phyloP scores from a whole-genome alignment of 2,329 filamentous ascomycete species.

The Diaporthe vaccinii region DNA sequence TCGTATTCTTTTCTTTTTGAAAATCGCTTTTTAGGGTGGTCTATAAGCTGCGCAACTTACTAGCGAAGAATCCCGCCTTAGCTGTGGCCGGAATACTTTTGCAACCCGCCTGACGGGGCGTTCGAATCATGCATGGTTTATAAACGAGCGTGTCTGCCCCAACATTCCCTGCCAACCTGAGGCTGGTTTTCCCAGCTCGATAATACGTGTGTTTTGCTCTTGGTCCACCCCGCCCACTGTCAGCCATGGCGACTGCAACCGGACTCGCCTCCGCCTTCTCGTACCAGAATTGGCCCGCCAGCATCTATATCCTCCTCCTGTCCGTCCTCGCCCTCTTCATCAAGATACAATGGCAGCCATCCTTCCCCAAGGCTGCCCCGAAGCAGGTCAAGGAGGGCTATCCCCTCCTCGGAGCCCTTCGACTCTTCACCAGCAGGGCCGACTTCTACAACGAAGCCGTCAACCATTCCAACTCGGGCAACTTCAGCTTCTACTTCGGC shows the following conservation, averaged over 20 bases:
- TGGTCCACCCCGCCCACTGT: not conserved
- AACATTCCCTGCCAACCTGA: too few species aligned
- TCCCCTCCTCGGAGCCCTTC: slow-evolving; percentile 51
- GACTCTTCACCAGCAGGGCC: slow-evolving; percentile 59
- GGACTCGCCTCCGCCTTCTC: not conserved
- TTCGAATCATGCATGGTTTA: not conserved
- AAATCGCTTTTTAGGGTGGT: too few species aligned
- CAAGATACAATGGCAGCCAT: slow-evolving; percentile 45
- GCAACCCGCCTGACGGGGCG: too few species aligned
- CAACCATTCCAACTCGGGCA: slow-evolving; percentile 54
- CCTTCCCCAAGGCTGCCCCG: slow-evolving; percentile 46
- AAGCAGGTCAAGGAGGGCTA: slow-evolving; percentile 43
- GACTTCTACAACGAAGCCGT: slow-evolving; percentile 55
- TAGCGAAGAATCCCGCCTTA: too few species aligned
- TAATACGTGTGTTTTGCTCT: not conserved
- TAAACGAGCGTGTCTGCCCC: not conserved
- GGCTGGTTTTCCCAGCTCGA: not conserved
- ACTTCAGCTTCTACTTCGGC: slow-evolving; percentile 65
- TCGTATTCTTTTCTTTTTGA: too few species aligned
- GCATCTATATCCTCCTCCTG: slow-evolving; percentile 44
- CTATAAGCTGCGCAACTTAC: too few species aligned
- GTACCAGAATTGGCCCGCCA: slow-evolving; percentile 42
- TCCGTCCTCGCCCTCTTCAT: slow-evolving; percentile 41
- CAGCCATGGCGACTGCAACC: slow-evolving; percentile 12
- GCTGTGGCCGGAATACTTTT: too few species aligned